Evolutionary conservation across 192 early-diverging fungal genomes (phyloP), one percentile per base, ranked within the genome.

Genomic region (Ambispora gerdemannii): DNA sequence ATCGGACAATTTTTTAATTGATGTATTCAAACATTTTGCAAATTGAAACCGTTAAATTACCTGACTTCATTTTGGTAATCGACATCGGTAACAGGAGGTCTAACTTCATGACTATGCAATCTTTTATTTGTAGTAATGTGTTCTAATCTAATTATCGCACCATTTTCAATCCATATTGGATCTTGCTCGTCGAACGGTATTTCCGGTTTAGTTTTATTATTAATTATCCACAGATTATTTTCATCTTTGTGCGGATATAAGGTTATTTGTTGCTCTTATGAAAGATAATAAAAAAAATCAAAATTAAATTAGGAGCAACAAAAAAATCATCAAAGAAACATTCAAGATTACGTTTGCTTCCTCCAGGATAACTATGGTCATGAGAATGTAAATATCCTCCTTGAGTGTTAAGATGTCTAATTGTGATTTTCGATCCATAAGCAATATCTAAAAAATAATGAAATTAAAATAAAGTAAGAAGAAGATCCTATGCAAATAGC

Each of bases 311-410:
- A 58, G 6, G 24, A 58, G 24, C 4, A 24, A 58, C 28, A 28
- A 58, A 30, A 58, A 2, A 4, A 30, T 0, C 13, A 58, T 58
- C 24, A 28, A 11, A 3, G 1, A 35, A 38, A 56, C 15, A 25
- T 10, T 13, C 7, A 33, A 11, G 22, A 66, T 68, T 77, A 86
- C 84, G 92, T 78, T 92, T 91, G 56, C 90, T 92, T 63, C 92
- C 92, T 22, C 78, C 77, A 15, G 87, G 87, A 59, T 93, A 93
- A 56, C 76, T 73, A 31, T 74, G 73, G 25, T 75, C 51, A 74
- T 91, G 90, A 8, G 91, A 92, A 51, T 93, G 92, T 28, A 93
- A 70, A 70, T 89, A 92, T 17, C 90, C 90, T 6, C 92, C 92
- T 20, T 83, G 78, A 8, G 89, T 91, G 28, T 74, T 86, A 15